Evolutionary conservation across 116 monocot species (phyloP).

Genomic region (Cymodocea nodosa): DNA sequence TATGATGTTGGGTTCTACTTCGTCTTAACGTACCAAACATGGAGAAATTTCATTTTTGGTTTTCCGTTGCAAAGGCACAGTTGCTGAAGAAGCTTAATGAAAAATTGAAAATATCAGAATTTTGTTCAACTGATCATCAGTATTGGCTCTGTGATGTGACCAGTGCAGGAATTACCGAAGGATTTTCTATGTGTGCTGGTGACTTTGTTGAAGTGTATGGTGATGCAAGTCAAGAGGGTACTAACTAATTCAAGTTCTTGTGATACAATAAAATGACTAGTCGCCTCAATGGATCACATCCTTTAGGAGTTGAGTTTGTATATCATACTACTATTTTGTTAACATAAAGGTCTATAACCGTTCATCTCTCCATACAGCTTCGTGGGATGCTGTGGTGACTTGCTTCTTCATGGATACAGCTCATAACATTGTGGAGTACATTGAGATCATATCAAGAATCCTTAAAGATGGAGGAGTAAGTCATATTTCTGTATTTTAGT

Average conservation of each 20-base stretch:
- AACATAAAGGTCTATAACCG: background rate
- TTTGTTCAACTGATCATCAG: background rate
- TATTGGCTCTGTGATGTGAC: background rate
- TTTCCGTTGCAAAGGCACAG: background rate
- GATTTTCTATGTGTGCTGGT: constrained; percentile 97
- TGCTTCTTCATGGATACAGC: constrained; percentile 97
- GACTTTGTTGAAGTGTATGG: constrained; percentile 96
- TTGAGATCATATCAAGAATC: constrained; percentile 84
- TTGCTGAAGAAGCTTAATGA: background rate
- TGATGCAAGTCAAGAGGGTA: constrained; percentile 82
- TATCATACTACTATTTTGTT: background rate
- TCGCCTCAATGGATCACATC: background rate
- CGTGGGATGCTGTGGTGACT: constrained; percentile 93
- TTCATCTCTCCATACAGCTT: constrained; percentile 25
- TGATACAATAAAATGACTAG: too few species aligned
- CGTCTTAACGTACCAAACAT: background rate
- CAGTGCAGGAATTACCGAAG: constrained; percentile 95
- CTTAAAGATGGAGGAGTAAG: constrained; percentile 88
- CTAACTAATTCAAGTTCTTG: constrained; percentile 1
- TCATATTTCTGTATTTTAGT: constrained; percentile 3
- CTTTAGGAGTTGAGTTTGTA: background rate
- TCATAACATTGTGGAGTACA: constrained; percentile 94
- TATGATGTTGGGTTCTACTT: background rate
- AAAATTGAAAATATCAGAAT: background rate
- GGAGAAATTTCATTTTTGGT: background rate